Base-by-base conservation (phyloP, 305 asterid species). In the Fraxinus dipetala region DNA sequence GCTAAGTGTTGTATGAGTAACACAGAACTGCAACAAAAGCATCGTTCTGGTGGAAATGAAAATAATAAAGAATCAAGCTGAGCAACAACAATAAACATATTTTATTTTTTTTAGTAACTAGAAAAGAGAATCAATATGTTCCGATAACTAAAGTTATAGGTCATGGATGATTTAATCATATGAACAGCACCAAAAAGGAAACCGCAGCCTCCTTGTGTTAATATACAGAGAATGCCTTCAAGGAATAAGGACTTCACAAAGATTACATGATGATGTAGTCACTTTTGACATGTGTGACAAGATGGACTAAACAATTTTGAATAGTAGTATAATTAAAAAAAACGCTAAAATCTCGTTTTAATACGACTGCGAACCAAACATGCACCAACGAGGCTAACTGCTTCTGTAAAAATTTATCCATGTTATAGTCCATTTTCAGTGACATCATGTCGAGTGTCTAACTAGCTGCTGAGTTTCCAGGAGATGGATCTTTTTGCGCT, bases 401-500 rank as follows among this genome's bases (percentile, higher is more conserved):
- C 75, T 83, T 40, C 16, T 59, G 78, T 86, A 77, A 72, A 59
- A 83, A 78, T 74, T 76, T 32, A 70, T 78, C 51, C 51, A 81
- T 51, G 24, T 8, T 76, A 31, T 40, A 45, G 59, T 51, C 72
- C 22, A 28, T 20, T 75, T 38, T 9, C 56, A 54, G 31, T 78
- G 85, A 35, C 36, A 38, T 79, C 77, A 76, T 56, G 69, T 51
- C 35, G 54, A 76, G 34, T 14, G 56, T 76, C 80, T 85, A 81
- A 84, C 85, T 59, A 75, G 84, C 85, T 67, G 82, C 82, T 56
- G 89, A 82, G 87, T 88, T 88, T 51, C 86, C 93, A 4, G 88
- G 83, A 48, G 87, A 90, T 72, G 85, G 59, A 48, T 91, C 94
- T 59, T 86, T 84, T 28, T 87, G 85, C 63, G 75, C 79, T 78